Evolutionary conservation across 2,329 filamentous ascomycete species (phyloP).

Genomic region (Juglanconis sp.): DNA sequence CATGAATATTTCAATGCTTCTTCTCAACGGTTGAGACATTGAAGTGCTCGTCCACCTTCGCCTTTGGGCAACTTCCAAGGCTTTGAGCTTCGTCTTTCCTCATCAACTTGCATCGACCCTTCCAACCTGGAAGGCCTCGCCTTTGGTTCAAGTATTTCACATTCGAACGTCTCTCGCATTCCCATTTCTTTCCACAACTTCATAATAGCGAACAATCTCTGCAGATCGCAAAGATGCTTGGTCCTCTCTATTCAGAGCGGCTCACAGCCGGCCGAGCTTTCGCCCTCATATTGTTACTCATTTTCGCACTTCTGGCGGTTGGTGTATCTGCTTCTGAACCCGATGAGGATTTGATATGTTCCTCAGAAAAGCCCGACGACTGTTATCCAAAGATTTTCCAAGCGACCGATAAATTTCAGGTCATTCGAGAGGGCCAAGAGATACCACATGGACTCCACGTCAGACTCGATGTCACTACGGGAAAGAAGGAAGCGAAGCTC

Average conservation of each 20-base stretch:
- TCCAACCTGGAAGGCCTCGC: neutral
- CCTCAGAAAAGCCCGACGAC: slow-evolving; percentile 55
- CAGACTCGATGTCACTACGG: slow-evolving; percentile 61
- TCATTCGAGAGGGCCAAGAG: slow-evolving; percentile 61
- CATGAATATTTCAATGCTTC: neutral
- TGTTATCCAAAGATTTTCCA: slow-evolving; percentile 66
- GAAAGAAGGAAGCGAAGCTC: slow-evolving; percentile 63
- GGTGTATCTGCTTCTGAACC: slow-evolving; percentile 2
- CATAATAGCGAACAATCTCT: neutral
- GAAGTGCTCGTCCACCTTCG: neutral
- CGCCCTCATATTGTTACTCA: slow-evolving; percentile 9
- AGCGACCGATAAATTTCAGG: slow-evolving; percentile 62
- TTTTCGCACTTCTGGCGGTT: slow-evolving; percentile 11
- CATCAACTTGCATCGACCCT: neutral
- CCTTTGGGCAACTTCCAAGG: neutral
- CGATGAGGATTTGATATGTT: slow-evolving; percentile 58
- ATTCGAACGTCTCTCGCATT: neutral
- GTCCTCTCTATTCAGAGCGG: neutral
- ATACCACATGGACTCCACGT: slow-evolving; percentile 64
- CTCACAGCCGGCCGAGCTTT: neutral
- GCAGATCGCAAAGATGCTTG: neutral
- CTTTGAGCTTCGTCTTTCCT: neutral
- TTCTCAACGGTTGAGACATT: neutral
- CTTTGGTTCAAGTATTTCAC: neutral
- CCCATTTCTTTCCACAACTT: neutral